These are phyloP conservation scores for Calendula officinalis DNA, from an alignment of 129 eudicot species.

Conservation along the genomic window DNA sequence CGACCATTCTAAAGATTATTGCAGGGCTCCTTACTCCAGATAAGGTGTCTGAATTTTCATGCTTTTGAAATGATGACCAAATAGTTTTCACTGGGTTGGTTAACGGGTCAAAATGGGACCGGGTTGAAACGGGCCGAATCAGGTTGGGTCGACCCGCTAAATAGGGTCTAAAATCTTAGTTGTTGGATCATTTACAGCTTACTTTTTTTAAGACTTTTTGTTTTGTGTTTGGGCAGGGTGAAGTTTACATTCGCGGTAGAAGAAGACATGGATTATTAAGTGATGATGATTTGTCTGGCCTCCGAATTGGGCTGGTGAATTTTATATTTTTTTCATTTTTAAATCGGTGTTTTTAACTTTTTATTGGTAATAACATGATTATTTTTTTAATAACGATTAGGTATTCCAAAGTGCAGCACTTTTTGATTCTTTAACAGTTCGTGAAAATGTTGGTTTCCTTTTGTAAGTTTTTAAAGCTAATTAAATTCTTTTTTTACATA, in stretches of 20 bases:
- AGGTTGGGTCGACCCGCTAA: background rate
- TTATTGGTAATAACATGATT: background rate
- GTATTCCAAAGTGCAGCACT: conserved; percentile 86
- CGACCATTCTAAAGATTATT: conserved; percentile 72
- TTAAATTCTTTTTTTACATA: background rate
- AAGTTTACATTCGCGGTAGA: conserved; percentile 66
- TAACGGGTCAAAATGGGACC: background rate
- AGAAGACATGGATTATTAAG: conserved; percentile 64
- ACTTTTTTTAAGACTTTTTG: conserved; percentile 7
- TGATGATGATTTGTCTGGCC: conserved; percentile 78
- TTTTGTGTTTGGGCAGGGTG: conserved; percentile 53
- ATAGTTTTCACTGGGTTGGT: background rate
- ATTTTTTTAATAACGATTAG: conserved; percentile 25
- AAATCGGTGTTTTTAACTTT: background rate
- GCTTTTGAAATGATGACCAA: conserved; percentile 15
- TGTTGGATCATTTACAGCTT: background rate
- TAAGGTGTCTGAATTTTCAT: conserved; percentile 40
- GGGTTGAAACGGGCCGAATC: background rate
- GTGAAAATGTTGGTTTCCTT: conserved; percentile 88
- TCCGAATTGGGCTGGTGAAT: conserved; percentile 76
- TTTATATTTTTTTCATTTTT: conserved; percentile 4
- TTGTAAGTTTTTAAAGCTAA: conserved; percentile 47
- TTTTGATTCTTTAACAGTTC: conserved; percentile 81
- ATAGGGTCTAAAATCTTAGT: background rate
- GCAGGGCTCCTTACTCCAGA: conserved; percentile 92